Base-by-base conservation (phyloP, 2,329 filamentous ascomycete species). In the Colletotrichum tropicale region DNA sequence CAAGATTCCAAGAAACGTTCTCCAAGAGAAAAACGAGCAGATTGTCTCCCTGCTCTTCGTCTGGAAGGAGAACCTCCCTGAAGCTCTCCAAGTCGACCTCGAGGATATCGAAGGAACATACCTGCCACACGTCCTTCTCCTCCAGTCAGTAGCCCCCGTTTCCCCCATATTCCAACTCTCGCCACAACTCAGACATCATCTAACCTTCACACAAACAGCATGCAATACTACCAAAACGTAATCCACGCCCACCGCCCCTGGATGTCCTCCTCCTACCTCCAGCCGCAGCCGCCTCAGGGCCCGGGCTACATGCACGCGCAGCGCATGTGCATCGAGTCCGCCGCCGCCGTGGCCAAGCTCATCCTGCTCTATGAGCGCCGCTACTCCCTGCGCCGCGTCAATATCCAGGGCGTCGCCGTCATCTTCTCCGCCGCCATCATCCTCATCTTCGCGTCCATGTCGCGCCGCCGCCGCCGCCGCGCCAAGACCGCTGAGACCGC, bases 191-290 rank as follows among this genome's bases (percentile, higher is more conserved):
- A 8, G 18, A 30, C 6, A 21, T 5, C 6, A 24, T 15, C 5
- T 73, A 26, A 71, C 24, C 5, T 24, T 21, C 21, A 10, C 24
- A 5, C 8, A 6, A 13, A 21, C 7, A 81, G 80, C 58, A 81
- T 81, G 80, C 80, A 81, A 75, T 81, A 80, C 32, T 77, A 80
- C 62, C 79, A 80, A 56, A 80, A 70, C n/a, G 38, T 77, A 2
- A 81, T 81, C 30, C 77, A 81, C 48, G 67, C 78, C 9, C 80
- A 81, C 64, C 68, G 79, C 8, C 80, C 80, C 1, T 81, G 78
- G 78, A 80, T 81, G 79, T 81, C 80, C 6, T 76, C 77, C 18
- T 78, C 69, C n/a, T 78, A 78, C 65, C 75, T 74, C 8, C 71
- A 74, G 13, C 66, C 71, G 16, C 71, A 66, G 38, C 78, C 80